Conservation (phyloP, 2,329 filamentous ascomycete species). For the Exophiala sp. region DNA sequence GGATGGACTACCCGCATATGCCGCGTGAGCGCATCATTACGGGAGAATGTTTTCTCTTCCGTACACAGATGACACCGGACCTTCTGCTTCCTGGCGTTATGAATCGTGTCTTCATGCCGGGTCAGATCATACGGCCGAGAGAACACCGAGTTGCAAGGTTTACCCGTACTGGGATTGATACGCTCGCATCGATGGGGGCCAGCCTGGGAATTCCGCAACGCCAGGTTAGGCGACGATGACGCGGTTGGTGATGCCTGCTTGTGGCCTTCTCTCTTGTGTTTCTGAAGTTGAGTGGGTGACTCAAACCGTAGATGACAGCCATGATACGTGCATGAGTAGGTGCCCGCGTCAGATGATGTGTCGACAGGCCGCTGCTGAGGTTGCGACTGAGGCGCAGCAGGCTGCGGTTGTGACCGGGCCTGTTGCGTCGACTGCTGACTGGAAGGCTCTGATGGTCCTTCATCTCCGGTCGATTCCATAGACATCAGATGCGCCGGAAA, state of each 20-base stretch:
- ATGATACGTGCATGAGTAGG: constrained; percentile 94
- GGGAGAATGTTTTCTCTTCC: constrained; percentile 94
- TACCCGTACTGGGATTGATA: constrained; percentile 90
- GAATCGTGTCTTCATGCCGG: constrained; percentile 93
- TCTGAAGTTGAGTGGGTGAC: constrained; percentile 77
- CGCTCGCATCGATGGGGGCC: constrained; percentile 90
- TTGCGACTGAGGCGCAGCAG: constrained; percentile 29
- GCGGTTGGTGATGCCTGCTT: constrained; percentile 60
- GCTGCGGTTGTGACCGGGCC: constrained; percentile 25
- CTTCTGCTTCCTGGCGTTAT: constrained; percentile 91
- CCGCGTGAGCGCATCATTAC: constrained; percentile 86
- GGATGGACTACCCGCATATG: constrained; percentile 95
- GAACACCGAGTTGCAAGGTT: constrained; percentile 90
- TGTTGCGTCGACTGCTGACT: constrained; percentile 31
- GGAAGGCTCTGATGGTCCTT: constrained; percentile 33
- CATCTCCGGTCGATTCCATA: constrained; percentile 57
- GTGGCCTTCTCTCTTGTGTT: constrained; percentile 92
- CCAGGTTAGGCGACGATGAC: constrained; percentile 45
- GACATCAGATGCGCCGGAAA: constrained; percentile 56
- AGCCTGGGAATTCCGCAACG: constrained; percentile 73
- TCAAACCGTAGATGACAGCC: constrained; percentile 85
- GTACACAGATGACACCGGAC: constrained; percentile 88
- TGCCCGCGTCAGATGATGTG: constrained; percentile 70
- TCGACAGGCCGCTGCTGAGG: constrained; percentile 53
- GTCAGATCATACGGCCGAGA: constrained; percentile 95